phyloP scores from a whole-genome alignment of 2,329 filamentous ascomycete genomes.

The Xylaria sp. region DNA sequence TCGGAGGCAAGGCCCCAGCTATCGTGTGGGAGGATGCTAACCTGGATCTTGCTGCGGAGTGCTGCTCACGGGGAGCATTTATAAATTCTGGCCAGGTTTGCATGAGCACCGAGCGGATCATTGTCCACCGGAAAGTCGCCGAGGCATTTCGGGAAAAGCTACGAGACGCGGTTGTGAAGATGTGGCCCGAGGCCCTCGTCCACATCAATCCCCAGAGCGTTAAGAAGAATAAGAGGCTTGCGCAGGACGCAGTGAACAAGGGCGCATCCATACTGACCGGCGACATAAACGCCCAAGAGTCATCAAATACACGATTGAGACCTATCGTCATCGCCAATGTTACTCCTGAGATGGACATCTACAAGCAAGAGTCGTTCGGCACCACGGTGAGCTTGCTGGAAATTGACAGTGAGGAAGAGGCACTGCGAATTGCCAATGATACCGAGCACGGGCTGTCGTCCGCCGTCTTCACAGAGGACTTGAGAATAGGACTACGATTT shows the following conservation, averaged over 20 bases:
- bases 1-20: conserved; percentile 75
- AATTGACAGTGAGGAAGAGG: conserved; percentile 70
- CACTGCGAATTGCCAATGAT: conserved; percentile 72
- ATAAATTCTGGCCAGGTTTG: conserved; percentile 73
- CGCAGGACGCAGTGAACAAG: conserved; percentile 64
- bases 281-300: conserved; percentile 49
- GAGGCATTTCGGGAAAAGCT: conserved; percentile 59
- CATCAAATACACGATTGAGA: conserved; percentile 58
- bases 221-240: conserved; percentile 52
- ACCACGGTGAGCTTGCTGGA: conserved; percentile 70
- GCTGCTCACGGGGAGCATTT: conserved; percentile 68
- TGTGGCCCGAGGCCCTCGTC: conserved; percentile 47
- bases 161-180: conserved; percentile 38
- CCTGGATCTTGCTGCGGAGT: conserved; percentile 67
- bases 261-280: conserved; percentile 69
- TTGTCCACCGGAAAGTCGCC: conserved; percentile 67
- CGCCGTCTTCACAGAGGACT: conserved; percentile 71
- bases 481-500: conserved; percentile 62
- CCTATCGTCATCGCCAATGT: conserved; percentile 70
- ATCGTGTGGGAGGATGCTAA: conserved; percentile 75
- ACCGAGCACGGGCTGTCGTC: conserved; percentile 74
- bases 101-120: conserved; percentile 74
- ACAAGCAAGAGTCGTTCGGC: conserved; percentile 72
- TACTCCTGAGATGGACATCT: conserved; percentile 72
- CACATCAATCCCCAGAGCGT: conserved; percentile 44